Conservation (phyloP, 257 asterid genomes). For the Solanum pinnatisectum region DNA sequence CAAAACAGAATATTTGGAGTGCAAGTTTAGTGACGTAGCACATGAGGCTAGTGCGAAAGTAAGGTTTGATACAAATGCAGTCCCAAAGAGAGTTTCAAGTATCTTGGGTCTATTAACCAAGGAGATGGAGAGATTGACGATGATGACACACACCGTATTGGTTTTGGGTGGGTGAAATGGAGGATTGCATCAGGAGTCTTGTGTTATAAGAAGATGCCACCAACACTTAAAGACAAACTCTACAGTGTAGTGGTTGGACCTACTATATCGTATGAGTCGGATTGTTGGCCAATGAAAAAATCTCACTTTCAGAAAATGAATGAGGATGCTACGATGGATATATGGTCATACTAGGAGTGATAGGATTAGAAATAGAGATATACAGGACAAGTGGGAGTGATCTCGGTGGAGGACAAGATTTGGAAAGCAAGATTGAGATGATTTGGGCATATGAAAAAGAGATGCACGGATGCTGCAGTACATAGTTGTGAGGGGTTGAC, state of each 20-base stretch:
- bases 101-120: not conserved
- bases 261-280: not conserved
- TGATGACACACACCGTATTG: not conserved
- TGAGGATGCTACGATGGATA: not conserved
- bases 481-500: not conserved
- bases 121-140: not conserved
- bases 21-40: not conserved
- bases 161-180: not conserved
- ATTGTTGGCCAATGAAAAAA: not conserved
- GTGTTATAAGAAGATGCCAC: not conserved
- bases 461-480: not conserved
- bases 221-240: not conserved
- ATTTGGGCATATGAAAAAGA: not conserved
- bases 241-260: not conserved
- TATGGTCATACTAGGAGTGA: not conserved
- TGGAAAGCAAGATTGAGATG: not conserved
- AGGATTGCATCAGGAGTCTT: not conserved
- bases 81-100: not conserved
- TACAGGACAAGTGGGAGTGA: not conserved
- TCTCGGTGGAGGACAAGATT: not conserved
- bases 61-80: not conserved
- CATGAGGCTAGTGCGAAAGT: not conserved
- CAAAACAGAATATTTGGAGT: not conserved
- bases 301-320: not conserved
- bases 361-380: not conserved